Evolutionary conservation across 495 filamentous ascomycete genomes (phyloP), one percentile per base, ranked within the genome.

Genomic region (Emericellopsis terricola): DNA sequence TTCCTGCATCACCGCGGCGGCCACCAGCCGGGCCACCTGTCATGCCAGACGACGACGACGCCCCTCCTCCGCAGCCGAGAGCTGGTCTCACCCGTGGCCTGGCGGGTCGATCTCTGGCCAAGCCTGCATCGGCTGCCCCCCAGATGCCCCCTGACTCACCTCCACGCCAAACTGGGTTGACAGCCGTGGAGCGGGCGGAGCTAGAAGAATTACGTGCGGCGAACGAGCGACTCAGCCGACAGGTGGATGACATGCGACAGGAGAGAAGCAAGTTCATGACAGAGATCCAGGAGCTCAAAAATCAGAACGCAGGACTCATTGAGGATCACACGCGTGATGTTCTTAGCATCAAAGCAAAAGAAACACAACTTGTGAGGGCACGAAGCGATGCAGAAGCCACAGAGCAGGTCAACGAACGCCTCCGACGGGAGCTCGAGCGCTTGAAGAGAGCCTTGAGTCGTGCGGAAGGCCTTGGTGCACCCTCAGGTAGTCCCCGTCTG

Each of bases 311-410:
- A 11, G 78, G 93, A 42, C 65, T 96, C 11, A 96, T 96, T 33
- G 91, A 99, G 57, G 89, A 96, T 44, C 87, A 94, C 47, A 99
- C 91, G 2, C 64, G 87, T 33, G 89, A 96, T 48, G 81, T 94
- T 8, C 67, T 99, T 15, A 82, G 81, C 42, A 86, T 96, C 54
- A 94, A 94, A 43, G 91, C 91, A 21, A 99, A 99, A 52, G 91
- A 96, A 51, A 94, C 91, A 4, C 91, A 99, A 46, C 65, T 99
- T 6, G 85, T 94, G 7, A 73, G 91, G 17, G 85, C 89, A 18
- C 71, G 85, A 13, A 78, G 76, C 44, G 91, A 99, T 41, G 79
- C 78, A 29, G 87, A 99, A 53, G 68, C 81, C 3, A 79, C 85
- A 0, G 84, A 94, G 51, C 73, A 79, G 40, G 75, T 71, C 31